Evolutionary conservation across 345 rosid species (phyloP), one percentile per base, ranked within the genome.

Genomic region (Moricandia arvensis): DNA sequence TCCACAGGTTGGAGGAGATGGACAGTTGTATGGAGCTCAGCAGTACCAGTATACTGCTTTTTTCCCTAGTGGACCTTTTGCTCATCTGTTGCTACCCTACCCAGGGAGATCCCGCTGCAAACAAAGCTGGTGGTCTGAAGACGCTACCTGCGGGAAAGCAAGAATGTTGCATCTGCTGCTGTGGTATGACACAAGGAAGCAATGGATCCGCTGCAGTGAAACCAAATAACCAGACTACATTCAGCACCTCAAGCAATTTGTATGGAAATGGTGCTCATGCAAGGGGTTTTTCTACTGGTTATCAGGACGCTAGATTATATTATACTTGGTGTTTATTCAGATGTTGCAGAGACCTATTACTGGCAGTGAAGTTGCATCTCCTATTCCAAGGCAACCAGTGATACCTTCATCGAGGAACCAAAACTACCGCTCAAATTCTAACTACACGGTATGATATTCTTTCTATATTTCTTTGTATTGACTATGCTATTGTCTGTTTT

Each of bases 1-100:
- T 73, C 98, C 98, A 34, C 80, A 88, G 54, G 21, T 88, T 83
- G 96, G 91, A 37, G 90, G 85, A 68, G 98, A 91, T 71, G 91
- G 87, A 54, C 98, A 89, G 73, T 58, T 89, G 12, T 91, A 86
- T 82, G 97, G 89, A 24, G 88, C 89, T 61, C 98, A 91, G 81
- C 94, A 93, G 65, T 93, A 93, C 66, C 96, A 93, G 81, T 93
- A 93, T 82, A 97, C 98, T 57, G 71, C 80, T 57, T 91, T 78
- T 77, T 90, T 88, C 67, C 93, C 96, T 63, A 83, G 83, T 75
- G 85, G 80, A 18, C 86, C 92, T 4, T 89, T 82, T 76, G 77
- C 85, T 41, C 93, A 3, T 84, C 76, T 72, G 87, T 79, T 9
- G 75, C 81, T 63, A 72, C 86, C 27, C 85, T 37, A 54, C 88